Base-by-base conservation (phyloP, 495 filamentous ascomycete genomes). In the Talaromyces thailandensis region DNA sequence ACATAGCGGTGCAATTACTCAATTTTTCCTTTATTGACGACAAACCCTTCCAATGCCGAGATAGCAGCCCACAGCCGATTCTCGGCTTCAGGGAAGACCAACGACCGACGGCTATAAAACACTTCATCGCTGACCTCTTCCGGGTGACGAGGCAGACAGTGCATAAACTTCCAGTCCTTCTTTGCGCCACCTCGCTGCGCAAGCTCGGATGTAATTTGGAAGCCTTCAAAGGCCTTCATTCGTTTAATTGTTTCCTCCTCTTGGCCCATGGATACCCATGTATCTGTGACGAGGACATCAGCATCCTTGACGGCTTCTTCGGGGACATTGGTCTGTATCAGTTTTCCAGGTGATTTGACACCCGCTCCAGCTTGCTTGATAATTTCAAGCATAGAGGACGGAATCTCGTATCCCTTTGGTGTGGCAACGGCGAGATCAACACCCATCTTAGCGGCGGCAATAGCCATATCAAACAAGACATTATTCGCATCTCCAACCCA, bases 401-500 rank as follows among this genome's bases (percentile, higher is more conserved):
- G 89, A 64, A 97, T 93, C 25, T 81, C 83, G 72, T 96, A 96
- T 45, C 86, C 88, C 61, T 82, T 77, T 7, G 94, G 94, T 6
- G 93, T 93, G 24, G 94, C 94, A 16, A 98, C 90, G 3, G 87
- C 75, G 58, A 98, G 77, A 65, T 95, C 79, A 23, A 96, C 84
- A 50, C 94, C 94, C 64, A 93, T 84, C 76, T 96, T 98, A 60
- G 84, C 74, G 56, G 89, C 91, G 28, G 80, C 92, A 61, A 91
- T 94, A 8, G 91, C 90, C 37, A 98, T 79, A 71, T 98, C 94
- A 71, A 90, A 96, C 25, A 97, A 84, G 23, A 98, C 93, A 67
- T 98, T 98, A 76, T 97, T 98, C 18, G 92, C 89, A 69, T 98
- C 94, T 50, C 94, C 94, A 24, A 98, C 80, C 94, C 94, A 98